Base-by-base conservation (phyloP, 768 basidiomycete genomes). In the Mycena vitilis region DNA sequence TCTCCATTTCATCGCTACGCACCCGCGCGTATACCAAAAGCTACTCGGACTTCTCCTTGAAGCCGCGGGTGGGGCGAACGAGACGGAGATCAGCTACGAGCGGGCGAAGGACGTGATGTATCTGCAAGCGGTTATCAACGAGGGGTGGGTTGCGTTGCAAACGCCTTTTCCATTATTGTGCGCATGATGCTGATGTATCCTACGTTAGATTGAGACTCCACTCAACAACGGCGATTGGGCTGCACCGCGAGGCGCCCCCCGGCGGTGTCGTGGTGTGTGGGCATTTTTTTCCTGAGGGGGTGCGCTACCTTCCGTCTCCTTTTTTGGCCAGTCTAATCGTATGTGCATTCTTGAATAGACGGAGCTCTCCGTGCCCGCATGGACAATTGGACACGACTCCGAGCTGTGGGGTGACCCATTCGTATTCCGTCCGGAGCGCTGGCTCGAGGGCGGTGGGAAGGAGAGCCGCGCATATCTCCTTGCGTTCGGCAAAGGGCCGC, bases 181-280 rank as follows among this genome's bases (percentile, higher is more conserved):
- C 30, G 30, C 30, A 30, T 30, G 30, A 30, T 30, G 5, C 5
- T 30, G 30, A n/a, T 34, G 16, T 2, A 47, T 30, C 11, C 15
- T 30, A 5, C 6, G 45, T 54, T 42, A 78, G 78, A 0, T 73
- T 83, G 34, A 74, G 81, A 0, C 68, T 78, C 30, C 77, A 79
- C 65, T 79, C 79, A 11, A 80, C 80, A 25, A 78, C 77, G 22
- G 80, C 80, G 4, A 79, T 82, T 34, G 82, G 81, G 5, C 72
- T 82, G 1, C 80, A 77, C 23, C 73, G 82, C 25, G 52, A 73
- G 22, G 80, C 78, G 13, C 79, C 80, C 25, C 62, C 62, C n/a
- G 77, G 49, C 30, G 77, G 77, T 53, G 66, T 71, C 36, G 71
- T 71, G 36, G 71, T 74, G 73, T 55, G 65, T 16, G 76, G 77